Base-by-base conservation (phyloP, 1,284 basidiomycete species). In the Trichosporon sp. region DNA sequence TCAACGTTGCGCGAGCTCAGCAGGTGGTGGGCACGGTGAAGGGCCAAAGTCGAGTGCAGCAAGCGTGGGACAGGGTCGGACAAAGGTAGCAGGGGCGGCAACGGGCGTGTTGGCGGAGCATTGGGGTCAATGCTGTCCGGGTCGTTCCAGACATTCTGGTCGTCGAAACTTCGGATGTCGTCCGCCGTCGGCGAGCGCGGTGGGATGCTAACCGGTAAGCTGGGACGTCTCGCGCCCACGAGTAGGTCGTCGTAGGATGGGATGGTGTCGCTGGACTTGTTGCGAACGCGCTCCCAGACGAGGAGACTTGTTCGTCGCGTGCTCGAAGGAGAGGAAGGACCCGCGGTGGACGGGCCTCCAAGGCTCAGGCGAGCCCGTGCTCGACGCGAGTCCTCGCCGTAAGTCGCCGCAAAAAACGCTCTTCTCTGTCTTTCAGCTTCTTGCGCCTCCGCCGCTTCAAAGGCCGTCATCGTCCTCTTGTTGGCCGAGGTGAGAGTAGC, bases 51-150 rank as follows among this genome's bases (percentile, higher is more conserved):
- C 1, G 81, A 81, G 18, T 80, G 81, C 9, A 83, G 74, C 11
- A 81, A 74, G 21, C 82, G 76, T 27, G 82, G 82, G 64, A 82
- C 82, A 12, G 82, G 82, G 70, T 83, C 82, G 25, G 82, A 83
- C 6, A 83, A 71, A 5, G 82, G 82, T 38, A 83, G 44, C 18
- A 83, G 70, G 9, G 82, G 82, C 3, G 82, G 82, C 53, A 81
- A 68, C 15, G 82, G 82, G 29, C 82, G 73, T 44, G 73, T 66
- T 11, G 71, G 71, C 2, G 29, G 56, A 4, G 32, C 29, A 31
- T 65, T 29, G 27, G 13, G 56, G 29, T 65, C 53, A 35, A 68
- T 42, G 64, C 51, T 29, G 51, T 72, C 71, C 21, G 71, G 71
- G 66, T 70, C 31, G 42, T 72, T 69, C 71, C 71, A 72, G 13